These are phyloP conservation scores for Chaetothyriales sp. DNA, from an alignment of 2,329 filamentous ascomycete species.

Conservation along the genomic window DNA sequence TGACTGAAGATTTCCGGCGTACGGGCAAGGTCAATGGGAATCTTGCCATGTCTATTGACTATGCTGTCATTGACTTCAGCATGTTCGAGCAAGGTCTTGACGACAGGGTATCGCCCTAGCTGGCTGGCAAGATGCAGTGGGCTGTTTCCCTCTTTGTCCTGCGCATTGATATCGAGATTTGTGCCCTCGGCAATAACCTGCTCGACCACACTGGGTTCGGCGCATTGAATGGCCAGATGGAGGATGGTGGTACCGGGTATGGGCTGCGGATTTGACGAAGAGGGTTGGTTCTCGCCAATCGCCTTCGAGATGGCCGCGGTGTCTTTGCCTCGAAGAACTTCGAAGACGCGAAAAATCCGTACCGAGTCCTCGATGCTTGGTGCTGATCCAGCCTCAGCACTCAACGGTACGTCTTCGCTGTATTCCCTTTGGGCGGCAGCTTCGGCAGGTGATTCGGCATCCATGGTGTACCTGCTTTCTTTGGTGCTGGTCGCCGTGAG, in stretches of 20 bases:
- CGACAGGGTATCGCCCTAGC: constrained; percentile 66
- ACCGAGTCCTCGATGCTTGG: constrained; percentile 80
- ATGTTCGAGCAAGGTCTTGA: constrained; percentile 71
- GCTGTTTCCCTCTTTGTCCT: constrained; percentile 89
- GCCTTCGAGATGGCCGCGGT: constrained; percentile 79
- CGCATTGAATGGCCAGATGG: constrained; percentile 89
- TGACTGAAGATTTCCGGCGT: constrained; percentile 94
- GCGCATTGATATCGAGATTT: constrained; percentile 68
- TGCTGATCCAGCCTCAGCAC: constrained; percentile 22
- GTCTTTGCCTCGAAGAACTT: constrained; percentile 80
- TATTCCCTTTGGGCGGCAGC: constrained; percentile 18
- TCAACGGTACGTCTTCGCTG: constrained; percentile 24
- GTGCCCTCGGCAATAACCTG: constrained; percentile 72
- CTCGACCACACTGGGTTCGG: constrained; percentile 81
- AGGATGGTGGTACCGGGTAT: constrained; percentile 66
- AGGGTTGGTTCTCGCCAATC: constrained; percentile 48
- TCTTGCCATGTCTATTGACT: constrained; percentile 69
- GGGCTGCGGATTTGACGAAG: constrained; percentile 28
- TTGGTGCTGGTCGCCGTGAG: constrained; percentile 17
- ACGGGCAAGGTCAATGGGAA: constrained; percentile 75
- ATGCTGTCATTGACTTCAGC: constrained; percentile 77
- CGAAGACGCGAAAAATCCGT: constrained; percentile 84
- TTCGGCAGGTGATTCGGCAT: constrained; percentile 19
- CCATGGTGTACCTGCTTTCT: constrained; percentile 19
- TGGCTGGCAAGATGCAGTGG: constrained; percentile 76